Evolutionary conservation across 345 rosid genomes (phyloP).

Genomic region (Citrus medica): DNA sequence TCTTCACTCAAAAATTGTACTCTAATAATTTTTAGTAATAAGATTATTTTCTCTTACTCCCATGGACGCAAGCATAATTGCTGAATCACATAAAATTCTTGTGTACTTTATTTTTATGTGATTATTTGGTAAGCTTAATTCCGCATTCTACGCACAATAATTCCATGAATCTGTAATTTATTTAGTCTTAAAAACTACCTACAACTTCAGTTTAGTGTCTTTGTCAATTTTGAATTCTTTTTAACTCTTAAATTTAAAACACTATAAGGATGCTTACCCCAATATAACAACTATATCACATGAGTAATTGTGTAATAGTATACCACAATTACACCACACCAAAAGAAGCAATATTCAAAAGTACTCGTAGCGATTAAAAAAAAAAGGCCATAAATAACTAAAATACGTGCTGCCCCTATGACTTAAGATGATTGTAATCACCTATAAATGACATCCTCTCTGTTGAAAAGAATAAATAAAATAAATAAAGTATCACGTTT

Average conservation of each 20-base stretch:
- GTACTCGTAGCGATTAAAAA: neutral
- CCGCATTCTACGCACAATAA: no score
- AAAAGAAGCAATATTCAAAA: neutral
- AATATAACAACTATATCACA: neutral
- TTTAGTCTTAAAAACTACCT: neutral
- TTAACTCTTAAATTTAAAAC: neutral
- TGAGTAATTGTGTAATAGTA: neutral
- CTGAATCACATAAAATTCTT: no score
- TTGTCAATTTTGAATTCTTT: neutral
- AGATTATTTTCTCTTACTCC: no score
- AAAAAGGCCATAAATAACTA: neutral
- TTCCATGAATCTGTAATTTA: neutral
- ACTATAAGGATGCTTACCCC: neutral
- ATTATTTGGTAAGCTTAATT: no score
- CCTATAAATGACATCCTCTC: neutral
- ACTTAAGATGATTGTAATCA: neutral
- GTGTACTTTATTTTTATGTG: no score
- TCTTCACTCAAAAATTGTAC: no score
- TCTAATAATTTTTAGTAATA: no score
- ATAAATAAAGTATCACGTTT: neutral
- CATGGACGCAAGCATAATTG: no score
- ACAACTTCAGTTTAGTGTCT: neutral
- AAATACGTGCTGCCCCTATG: neutral
- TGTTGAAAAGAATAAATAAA: neutral
- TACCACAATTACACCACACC: neutral